Evolutionary conservation across 495 filamentous ascomycete species (phyloP), one percentile per base, ranked within the genome.

Genomic region (Melanomma pulvis-pyrius): DNA sequence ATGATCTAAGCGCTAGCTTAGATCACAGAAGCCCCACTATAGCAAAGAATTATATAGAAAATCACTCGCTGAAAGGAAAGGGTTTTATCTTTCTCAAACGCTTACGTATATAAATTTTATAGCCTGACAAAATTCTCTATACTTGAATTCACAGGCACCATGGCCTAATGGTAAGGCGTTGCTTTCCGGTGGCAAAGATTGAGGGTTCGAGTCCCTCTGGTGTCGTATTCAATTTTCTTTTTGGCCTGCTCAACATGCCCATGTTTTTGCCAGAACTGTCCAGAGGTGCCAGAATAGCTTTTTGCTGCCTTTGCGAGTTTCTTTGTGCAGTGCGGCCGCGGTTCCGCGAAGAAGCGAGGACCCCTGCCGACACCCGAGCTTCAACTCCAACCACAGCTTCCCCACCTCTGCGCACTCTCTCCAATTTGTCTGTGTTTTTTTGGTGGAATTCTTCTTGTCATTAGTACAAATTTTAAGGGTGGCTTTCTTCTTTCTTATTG

Each of bases 131-230:
- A 39, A 29, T 41, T 57, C 9, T 50, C 2, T 32, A 58, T 24
- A 19, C 48, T 53, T 47, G 21, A 26, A 22, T 51, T 21, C 21
- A 47, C 13, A 51, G 74, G 74, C 74, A 65, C 59, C 63, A 68
- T 77, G 76, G 76, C 76, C 76, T 78, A 78, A 78, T 78, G 76
- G 74, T 77, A 78, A 77, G 74, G 75, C 74, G 63, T 76, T 76
- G 72, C 74, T 75, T 77, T 76, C 74, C 75, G 76, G 74, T 77
- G 74, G 75, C 72, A 75, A 75, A 76, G 75, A 78, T 74, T 78
- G 74, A 69, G 73, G 75, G 76, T 78, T 78, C 76, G 76, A 77
- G 74, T 74, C 73, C 69, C 68, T 63, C 68, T 62, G 66, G 67
- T 66, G 72, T 75, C 74, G 74, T 55, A 12, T 7, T 36, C 5